Base-by-base conservation (phyloP, 2,329 filamentous ascomycete species). In the Aciculosporium take region DNA sequence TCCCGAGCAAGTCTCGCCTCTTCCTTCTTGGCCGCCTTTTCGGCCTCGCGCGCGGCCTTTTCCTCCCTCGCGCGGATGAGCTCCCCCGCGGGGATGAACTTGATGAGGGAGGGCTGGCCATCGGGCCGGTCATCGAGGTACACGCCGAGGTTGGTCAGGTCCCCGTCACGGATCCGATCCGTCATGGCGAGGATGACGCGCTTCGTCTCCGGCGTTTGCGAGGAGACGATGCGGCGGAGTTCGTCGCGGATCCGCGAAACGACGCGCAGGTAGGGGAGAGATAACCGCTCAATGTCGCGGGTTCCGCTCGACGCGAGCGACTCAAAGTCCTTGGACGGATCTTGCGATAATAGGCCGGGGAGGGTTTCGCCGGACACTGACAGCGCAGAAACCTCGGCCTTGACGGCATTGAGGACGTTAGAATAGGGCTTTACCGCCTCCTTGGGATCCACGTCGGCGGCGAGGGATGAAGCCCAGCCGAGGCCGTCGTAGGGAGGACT, bases 41-140 rank as follows among this genome's bases (percentile, higher is more conserved):
- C 78, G 18, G 72, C 75, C 44, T 80, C 72, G 7, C 71, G 67
- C 15, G 71, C 70, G 38, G 69, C 65, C 55, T 76, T 77, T 51
- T 78, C 74, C 40, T 76, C 73, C 6, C 71, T 65, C 3, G 71
- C 69, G 2, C 72, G 71, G 28, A 78, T 68, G 21, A 79, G 61
- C 46, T 76, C 70, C 4, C 67, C 62, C 4, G 69, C 71, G 0
- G 73, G 71, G 8, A 77, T 65, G 45, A 78, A 77, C 52, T 77
- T 78, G 46, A 94, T 80, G 25, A 94, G 70, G 0, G 86, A 85
- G 0, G 76, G 80, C 55, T 70, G 71, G 41, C 66, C 67, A 36
- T 72, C 73, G n/a, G 65, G 65, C 38, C 85, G 76, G 53, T 95
- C 88, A 55, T 95, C 88, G 1, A 95, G 76, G 54, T 93, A 93